A percentile compares a stretch with the other conserved stretches of the same genome.
Evolutionary conservation across 2,329 filamentous ascomycete genomes (phyloP).

Genomic region (Calonectria montana): DNA sequence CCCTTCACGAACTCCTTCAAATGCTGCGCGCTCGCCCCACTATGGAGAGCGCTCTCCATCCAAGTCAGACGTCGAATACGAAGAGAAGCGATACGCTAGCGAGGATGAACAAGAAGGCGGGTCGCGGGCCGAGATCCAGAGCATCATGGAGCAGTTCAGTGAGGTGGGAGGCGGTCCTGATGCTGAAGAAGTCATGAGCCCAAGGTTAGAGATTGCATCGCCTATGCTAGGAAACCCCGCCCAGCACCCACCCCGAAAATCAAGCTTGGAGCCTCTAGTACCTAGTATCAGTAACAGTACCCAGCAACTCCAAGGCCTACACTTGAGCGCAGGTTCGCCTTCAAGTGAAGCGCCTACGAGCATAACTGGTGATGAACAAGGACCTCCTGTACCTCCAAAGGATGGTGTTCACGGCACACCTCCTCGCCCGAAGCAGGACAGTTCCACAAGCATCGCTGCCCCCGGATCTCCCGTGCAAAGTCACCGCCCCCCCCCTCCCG

Average conservation of each 20-base stretch:
- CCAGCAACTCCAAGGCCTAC: conserved; percentile 58
- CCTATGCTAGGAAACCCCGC: conserved; percentile 76
- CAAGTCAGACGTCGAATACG: conserved; percentile 64
- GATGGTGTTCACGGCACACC: conserved; percentile 61
- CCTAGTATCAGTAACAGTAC: conserved; percentile 61
- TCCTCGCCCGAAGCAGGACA: conserved; percentile 53
- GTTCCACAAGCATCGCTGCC: conserved; percentile 42
- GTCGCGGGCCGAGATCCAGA: conserved; percentile 90
- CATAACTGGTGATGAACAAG: conserved; percentile 56
- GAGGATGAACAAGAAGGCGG: conserved; percentile 75
- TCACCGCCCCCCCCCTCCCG: conserved; percentile 76
- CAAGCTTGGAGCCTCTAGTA: conserved; percentile 82
- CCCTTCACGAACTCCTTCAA: conserved; percentile 69
- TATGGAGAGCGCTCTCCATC: conserved; percentile 63
- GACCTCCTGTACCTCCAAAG: conserved; percentile 70
- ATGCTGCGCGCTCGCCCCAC: conserved; percentile 61
- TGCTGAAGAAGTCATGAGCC: conserved; percentile 91
- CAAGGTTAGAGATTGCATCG: conserved; percentile 83
- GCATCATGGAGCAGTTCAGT: conserved; percentile 96
- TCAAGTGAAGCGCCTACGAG: conserved; percentile 51
- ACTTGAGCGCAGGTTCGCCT: conserved; percentile 54
- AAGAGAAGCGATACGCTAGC: conserved; percentile 67
- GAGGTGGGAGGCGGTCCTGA: conserved; percentile 77
- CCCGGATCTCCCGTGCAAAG: conserved; percentile 63
- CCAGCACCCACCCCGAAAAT: conserved; percentile 84